Conservation (phyloP, 768 basidiomycete species). For the Macrolepiota dolichaula region DNA sequence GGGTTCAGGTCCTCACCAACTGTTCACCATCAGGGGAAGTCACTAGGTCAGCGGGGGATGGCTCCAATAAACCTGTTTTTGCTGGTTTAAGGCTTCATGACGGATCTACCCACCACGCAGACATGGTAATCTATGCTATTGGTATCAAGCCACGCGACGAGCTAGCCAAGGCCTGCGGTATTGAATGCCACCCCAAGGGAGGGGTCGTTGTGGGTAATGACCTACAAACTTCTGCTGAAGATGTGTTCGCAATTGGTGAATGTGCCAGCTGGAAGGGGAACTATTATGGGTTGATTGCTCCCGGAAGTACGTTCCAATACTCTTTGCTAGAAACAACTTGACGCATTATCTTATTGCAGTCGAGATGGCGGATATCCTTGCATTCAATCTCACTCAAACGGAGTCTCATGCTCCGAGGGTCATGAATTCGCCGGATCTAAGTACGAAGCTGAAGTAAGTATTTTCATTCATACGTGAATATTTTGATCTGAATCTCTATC, state of each 20-base stretch:
- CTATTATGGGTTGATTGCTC: conserved; percentile 72
- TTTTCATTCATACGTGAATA: neutral
- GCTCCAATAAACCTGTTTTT: conserved; percentile 29
- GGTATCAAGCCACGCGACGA: conserved; percentile 74
- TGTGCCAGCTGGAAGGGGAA: conserved; percentile 68
- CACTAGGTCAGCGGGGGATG: conserved; percentile 21
- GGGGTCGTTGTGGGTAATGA: conserved; percentile 59
- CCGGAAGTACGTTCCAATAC: conserved; percentile 41
- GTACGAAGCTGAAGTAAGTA: conserved; percentile 57
- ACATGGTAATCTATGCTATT: conserved; percentile 64
- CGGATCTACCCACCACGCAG: conserved; percentile 40
- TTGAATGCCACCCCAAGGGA: conserved; percentile 44
- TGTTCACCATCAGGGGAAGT: conserved; percentile 30
- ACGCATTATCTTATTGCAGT: conserved; percentile 22
- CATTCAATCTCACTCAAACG: conserved; percentile 67
- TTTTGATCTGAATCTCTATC: neutral
- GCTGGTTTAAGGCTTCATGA: conserved; percentile 48
- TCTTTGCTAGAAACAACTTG: neutral
- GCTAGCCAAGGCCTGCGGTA: conserved; percentile 50
- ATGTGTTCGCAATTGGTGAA: conserved; percentile 74
- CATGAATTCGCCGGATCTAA: conserved; percentile 62
- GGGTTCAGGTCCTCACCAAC: conserved; percentile 50
- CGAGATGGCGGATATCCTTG: conserved; percentile 73
- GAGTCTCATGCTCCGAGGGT: conserved; percentile 26
- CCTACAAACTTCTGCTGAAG: conserved; percentile 51